Base-by-base conservation (phyloP, 768 basidiomycete genomes). In the Royoungia palumana region DNA sequence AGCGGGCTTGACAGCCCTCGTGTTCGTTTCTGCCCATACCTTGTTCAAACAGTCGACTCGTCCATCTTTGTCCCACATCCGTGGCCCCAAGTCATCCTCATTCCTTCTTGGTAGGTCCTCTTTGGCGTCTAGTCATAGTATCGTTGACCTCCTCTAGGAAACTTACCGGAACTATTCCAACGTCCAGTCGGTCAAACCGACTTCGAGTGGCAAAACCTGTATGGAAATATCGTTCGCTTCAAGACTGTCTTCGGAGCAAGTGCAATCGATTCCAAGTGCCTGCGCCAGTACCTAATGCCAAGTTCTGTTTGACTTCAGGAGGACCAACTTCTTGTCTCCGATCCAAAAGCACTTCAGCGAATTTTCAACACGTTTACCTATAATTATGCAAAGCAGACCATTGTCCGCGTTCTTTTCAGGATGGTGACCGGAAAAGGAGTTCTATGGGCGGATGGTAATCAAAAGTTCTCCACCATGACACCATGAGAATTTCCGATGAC, bases 271-370 rank as follows among this genome's bases (percentile, higher is more conserved):
- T 2, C 13, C 13, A 9, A 16, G 3, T 28, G 49, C 46, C 21
- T 20, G 20, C 9, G 13, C n/a, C 10, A 25, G 8, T 13, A 22
- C 22, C 55, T 46, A 9, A 50, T 63, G 63, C 36, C 21, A 20
- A 27, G 40, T 41, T 27, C 14, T 46, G 42, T n/a, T 43, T 6
- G 2, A 6, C 9, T 34, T n/a, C 13, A 77, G 77, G 71, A 70
- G 53, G 71, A 78, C 47, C 65, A 71, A 22, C 71, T 79, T 16
- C 56, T 77, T 28, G 54, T 79, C 4, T 63, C 74, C 6, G 78
- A 80, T 57, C 71, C 76, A 6, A 79, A 79, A 54, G 77, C 76
- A 2, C 40, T 71, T 3, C 67, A 63, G 36, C 56, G 56, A 44
- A 67, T 79, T 32, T 70, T 73, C 50, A 69, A 71, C 24, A 73